These are phyloP conservation scores for Lepidium sativum DNA, from an alignment of 345 rosid genomes.

Conservation along the genomic window DNA sequence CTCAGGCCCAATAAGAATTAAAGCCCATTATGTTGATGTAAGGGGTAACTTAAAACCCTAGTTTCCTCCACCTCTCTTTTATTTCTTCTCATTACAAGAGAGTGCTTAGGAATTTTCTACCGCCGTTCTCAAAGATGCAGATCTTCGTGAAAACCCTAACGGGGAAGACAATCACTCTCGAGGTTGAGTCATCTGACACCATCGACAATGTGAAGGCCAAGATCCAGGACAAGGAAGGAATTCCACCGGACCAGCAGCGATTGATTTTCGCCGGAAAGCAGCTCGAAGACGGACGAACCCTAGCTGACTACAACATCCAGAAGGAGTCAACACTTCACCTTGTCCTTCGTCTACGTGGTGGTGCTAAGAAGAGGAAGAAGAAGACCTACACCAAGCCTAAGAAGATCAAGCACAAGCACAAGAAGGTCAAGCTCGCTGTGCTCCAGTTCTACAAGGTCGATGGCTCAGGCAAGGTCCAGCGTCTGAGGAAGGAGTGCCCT, in stretches of 20 bases:
- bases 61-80: conserved; percentile 7
- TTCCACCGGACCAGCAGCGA: conserved; percentile 65
- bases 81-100: neutral
- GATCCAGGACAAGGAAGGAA: conserved; percentile 59
- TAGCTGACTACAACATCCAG: conserved; percentile 48
- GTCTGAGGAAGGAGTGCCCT: conserved; percentile 64
- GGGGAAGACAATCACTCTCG: conserved; percentile 29
- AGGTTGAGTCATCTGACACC: conserved; percentile 55
- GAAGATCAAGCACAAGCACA: conserved; percentile 65
- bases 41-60: conserved; percentile 34
- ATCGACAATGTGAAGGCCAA: conserved; percentile 66
- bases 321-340: conserved; percentile 48
- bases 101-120: neutral
- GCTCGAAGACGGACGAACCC: conserved; percentile 53
- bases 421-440: conserved; percentile 62
- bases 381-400: conserved; percentile 69
- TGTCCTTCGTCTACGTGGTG: conserved; percentile 47
- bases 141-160: conserved; percentile 32
- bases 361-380: conserved; percentile 63
- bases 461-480: conserved; percentile 52
- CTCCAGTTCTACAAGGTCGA: conserved; percentile 64
- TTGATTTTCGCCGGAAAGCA: conserved; percentile 67
- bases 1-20: neutral
- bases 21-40: neutral
- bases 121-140: conserved; percentile 26